Evolutionary conservation across 176 grass and related monocot species (phyloP), one percentile per base, ranked within the genome.

Genomic region (Pharus latifolius): DNA sequence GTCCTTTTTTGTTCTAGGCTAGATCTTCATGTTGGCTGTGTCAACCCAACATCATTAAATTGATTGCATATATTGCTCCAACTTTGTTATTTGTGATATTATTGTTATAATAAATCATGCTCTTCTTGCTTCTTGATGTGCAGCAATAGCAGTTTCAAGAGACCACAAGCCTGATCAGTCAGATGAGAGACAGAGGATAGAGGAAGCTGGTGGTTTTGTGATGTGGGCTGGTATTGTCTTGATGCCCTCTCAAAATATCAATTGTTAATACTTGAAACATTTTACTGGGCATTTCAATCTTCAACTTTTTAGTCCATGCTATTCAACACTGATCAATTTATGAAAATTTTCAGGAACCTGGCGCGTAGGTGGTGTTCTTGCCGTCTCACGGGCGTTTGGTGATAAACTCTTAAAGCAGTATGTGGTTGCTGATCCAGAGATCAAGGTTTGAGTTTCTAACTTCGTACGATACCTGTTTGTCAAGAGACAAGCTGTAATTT

Each of bases 341-440:
- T 27, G 17, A 11, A 50, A 37, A 6, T 40, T 64, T 3, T 65
- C 40, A 91, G 92, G 92, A 16, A 91, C 88, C 25, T 96, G 92
- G 92, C 82, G 92, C 75, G 92, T 96, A 0, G 92, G 88, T 24
- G 92, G 92, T 44, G 64, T 96, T 34, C 92, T 96, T 54, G 92
- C 92, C 13, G 92, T 92, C 29, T 96, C 92, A 41, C 88, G 92
- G 22, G 85, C 92, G 31, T 96, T 96, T 48, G 92, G 92, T 75
- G 92, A 96, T 10, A 91, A 90, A 3, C 85, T 92, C 11, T 73
- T 96, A 50, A 96, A 96, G 64, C 88, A 96, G 61, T 96, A 88
- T 56, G 92, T 96, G 23, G 92, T 96, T 46, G 92, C 88, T 23
- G 88, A 96, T 67, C 92, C 92, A 34, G 88, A 96, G 46, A 96